These are phyloP conservation scores for Elaeagnus macrophylla DNA, from an alignment of 306 rosid genomes.

Conservation along the genomic window DNA sequence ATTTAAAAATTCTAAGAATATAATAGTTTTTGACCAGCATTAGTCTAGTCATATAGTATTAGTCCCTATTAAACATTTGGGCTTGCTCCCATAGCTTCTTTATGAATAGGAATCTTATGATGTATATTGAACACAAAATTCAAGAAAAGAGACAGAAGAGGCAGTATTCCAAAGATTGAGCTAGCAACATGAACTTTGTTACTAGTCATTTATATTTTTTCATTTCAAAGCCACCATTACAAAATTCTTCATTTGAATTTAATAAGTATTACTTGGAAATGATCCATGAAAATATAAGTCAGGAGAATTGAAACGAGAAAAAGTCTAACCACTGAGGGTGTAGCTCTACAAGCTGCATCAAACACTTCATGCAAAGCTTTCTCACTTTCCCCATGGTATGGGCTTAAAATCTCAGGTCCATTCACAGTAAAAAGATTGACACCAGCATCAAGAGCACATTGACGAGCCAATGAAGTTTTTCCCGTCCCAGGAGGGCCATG, in stretches of 20 bases:
- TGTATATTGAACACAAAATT: too few relatives aligned
- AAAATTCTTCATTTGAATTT: background rate
- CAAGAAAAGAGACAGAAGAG: too few relatives aligned
- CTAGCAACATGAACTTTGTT: too few relatives aligned
- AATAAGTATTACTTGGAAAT: slow-evolving; percentile 12
- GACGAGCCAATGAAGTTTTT: slow-evolving; percentile 69
- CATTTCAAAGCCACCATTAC: too few relatives aligned
- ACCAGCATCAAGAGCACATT: slow-evolving; percentile 68
- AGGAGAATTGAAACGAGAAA: slow-evolving; percentile 9
- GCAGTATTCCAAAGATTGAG: too few relatives aligned
- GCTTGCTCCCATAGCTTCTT: too few relatives aligned
- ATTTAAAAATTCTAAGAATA: too few relatives aligned
- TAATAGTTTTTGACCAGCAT: too few relatives aligned
- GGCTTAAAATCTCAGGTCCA: slow-evolving; percentile 76
- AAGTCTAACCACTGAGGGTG: slow-evolving; percentile 83
- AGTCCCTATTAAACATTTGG: too few relatives aligned
- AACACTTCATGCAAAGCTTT: slow-evolving; percentile 54
- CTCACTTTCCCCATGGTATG: slow-evolving; percentile 82
- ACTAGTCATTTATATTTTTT: too few relatives aligned
- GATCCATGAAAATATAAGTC: slow-evolving; percentile 8
- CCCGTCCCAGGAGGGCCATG: slow-evolving; percentile 98
- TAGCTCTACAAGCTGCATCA: slow-evolving; percentile 64
- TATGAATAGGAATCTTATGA: too few relatives aligned
- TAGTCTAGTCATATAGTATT: too few relatives aligned
- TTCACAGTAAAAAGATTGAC: slow-evolving; percentile 57